A percentile compares a stretch with the other conserved stretches of the same genome.
Conservation (phyloP, 1,284 basidiomycete genomes). For the Melanopsichium pennsylvanicum region DNA sequence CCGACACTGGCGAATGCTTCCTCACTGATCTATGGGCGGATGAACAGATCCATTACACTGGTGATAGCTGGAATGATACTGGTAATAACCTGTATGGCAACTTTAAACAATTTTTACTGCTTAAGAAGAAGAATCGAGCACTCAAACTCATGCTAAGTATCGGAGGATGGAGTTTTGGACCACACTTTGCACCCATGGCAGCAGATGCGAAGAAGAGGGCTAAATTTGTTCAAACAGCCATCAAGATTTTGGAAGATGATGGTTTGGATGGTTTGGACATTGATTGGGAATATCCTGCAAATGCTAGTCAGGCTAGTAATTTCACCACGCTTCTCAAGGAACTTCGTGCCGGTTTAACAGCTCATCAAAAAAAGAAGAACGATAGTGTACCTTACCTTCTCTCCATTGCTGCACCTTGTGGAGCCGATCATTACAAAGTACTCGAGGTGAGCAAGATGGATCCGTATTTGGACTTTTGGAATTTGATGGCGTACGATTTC, state of each 20-base stretch:
- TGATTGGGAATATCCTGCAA: constrained; percentile 84
- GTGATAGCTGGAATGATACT: constrained; percentile 70
- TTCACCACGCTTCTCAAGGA: constrained; percentile 78
- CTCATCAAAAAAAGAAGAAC: constrained; percentile 71
- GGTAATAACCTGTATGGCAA: constrained; percentile 85
- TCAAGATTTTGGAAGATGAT: constrained; percentile 81
- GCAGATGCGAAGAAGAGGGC: constrained; percentile 67
- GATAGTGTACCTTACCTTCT: constrained; percentile 73
- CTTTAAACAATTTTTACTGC: constrained; percentile 83
- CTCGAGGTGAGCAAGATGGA: constrained; percentile 79
- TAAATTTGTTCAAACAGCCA: constrained; percentile 77
- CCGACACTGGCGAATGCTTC: constrained; percentile 70
- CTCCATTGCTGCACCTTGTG: constrained; percentile 82
- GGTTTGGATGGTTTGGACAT: constrained; percentile 81
- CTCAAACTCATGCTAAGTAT: constrained; percentile 67
- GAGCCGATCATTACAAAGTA: constrained; percentile 74
- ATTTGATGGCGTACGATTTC: constrained; percentile 78
- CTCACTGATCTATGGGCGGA: constrained; percentile 85
- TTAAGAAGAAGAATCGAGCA: constrained; percentile 77
- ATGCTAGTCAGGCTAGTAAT: constrained; percentile 75
- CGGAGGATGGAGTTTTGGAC: constrained; percentile 66
- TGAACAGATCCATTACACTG: constrained; percentile 71
- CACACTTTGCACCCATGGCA: constrained; percentile 62
- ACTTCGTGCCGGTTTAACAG: constrained; percentile 75
- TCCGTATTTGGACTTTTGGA: constrained; percentile 79